These are phyloP conservation scores for Parasarocladium wereldwijsianum DNA, from an alignment of 2,329 filamentous ascomycete species.

Conservation along the genomic window DNA sequence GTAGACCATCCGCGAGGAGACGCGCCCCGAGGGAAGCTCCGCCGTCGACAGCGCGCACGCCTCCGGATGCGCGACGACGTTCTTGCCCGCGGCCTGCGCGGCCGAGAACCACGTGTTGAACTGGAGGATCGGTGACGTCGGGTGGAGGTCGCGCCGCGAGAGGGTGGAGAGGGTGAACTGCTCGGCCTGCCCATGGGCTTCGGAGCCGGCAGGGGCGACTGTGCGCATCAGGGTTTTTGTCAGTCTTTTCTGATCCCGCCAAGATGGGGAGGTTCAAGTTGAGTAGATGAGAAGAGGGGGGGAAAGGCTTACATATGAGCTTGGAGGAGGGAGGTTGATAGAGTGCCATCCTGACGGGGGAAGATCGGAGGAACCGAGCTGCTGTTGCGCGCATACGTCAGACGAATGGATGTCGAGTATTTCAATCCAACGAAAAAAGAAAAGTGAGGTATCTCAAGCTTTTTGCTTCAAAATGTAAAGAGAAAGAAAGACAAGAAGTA, in stretches of 20 bases:
- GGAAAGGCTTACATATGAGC: slow-evolving; percentile 30
- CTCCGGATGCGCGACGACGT: slow-evolving; percentile 61
- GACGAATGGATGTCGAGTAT: no score
- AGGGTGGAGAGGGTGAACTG: slow-evolving; percentile 60
- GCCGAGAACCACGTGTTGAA: slow-evolving; percentile 83
- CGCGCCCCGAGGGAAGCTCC: slow-evolving; percentile 64
- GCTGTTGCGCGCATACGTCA: slow-evolving; percentile 11
- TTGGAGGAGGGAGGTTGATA: slow-evolving; percentile 26
- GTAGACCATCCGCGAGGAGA: slow-evolving; percentile 79
- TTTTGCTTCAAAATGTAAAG: no score
- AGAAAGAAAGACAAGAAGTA: no score
- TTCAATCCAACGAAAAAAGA: no score
- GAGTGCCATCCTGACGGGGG: slow-evolving; percentile 27
- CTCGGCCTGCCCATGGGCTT: slow-evolving; percentile 48
- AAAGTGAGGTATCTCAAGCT: no score
- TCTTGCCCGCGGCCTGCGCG: slow-evolving; percentile 48
- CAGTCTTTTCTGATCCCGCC: no score
- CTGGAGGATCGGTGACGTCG: slow-evolving; percentile 56
- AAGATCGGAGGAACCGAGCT: slow-evolving; percentile 7
- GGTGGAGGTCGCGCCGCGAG: slow-evolving; percentile 42
- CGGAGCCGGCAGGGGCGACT: slow-evolving; percentile 50
- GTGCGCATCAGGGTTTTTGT: no score
- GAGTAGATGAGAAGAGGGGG: neutral
- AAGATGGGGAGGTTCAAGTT: neutral
- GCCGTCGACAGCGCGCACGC: slow-evolving; percentile 81